These are phyloP conservation scores for Collariella sp. DNA, from an alignment of 495 filamentous ascomycete genomes.

Conservation along the genomic window DNA sequence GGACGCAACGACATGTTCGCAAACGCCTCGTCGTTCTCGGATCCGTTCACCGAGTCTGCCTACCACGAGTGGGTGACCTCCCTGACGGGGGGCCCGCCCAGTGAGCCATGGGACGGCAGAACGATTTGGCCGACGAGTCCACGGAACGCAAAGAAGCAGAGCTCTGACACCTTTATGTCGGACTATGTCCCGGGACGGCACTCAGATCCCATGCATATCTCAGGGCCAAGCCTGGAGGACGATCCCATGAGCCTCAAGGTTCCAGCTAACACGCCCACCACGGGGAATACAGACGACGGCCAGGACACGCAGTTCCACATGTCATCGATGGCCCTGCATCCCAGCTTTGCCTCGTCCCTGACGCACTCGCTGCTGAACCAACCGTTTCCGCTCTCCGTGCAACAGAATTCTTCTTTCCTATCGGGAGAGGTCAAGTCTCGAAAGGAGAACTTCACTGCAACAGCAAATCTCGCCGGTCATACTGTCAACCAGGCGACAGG, in stretches of 20 bases:
- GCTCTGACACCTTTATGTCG: slow-evolving; percentile 34
- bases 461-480: slow-evolving; percentile 1
- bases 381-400: slow-evolving; percentile 30
- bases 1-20: slow-evolving; percentile 15
- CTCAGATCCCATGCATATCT: slow-evolving; percentile 25
- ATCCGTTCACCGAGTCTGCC: slow-evolving; percentile 32
- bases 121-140: slow-evolving; percentile 11
- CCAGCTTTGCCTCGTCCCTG: slow-evolving; percentile 33
- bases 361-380: slow-evolving; percentile 39
- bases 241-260: slow-evolving; percentile 27
- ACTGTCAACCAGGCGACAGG: slow-evolving; percentile 11
- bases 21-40: slow-evolving; percentile 19
- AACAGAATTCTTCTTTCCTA: slow-evolving; percentile 19
- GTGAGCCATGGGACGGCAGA: slow-evolving; percentile 13
- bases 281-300: slow-evolving; percentile 6
- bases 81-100: slow-evolving; percentile 18
- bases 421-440: slow-evolving; percentile 31
- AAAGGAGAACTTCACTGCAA: slow-evolving; percentile 30
- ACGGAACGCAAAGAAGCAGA: slow-evolving; percentile 21
- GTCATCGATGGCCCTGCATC: slow-evolving; percentile 13
- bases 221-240: slow-evolving; percentile 27
- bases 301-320: slow-evolving; percentile 4
- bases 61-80: slow-evolving; percentile 32
- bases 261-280: slow-evolving; percentile 35
- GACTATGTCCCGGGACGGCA: slow-evolving; percentile 26